Conservation (phyloP, 1,284 basidiomycete genomes). For the Phellopilus nigrolimitatus region DNA sequence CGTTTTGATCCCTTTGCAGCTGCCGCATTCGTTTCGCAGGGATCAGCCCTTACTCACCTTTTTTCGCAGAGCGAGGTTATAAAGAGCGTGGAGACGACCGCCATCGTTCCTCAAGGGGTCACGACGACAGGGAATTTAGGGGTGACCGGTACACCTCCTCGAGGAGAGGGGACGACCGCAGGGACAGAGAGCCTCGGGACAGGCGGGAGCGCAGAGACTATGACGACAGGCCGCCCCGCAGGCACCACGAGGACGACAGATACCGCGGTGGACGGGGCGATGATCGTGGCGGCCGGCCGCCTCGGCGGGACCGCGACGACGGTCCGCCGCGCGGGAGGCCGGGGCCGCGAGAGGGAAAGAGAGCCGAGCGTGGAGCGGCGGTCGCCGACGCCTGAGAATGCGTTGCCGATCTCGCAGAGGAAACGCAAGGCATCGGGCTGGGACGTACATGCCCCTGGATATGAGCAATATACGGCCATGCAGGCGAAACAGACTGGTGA, state of each 20-base stretch:
- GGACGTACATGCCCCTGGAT: slow-evolving; percentile 94
- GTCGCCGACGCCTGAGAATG: slow-evolving; percentile 88
- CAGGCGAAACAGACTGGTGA: slow-evolving; percentile 95
- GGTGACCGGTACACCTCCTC: slow-evolving; percentile 24
- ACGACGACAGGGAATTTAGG: slow-evolving; percentile 24
- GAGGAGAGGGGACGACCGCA: slow-evolving; percentile 10
- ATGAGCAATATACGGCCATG: slow-evolving; percentile 90
- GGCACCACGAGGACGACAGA: slow-evolving; percentile 40
- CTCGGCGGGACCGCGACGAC: slow-evolving; percentile 37
- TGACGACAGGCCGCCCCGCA: slow-evolving; percentile 38
- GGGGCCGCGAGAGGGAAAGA: slow-evolving; percentile 36
- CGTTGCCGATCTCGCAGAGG: slow-evolving; percentile 79
- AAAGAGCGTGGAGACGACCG: slow-evolving; percentile 22
- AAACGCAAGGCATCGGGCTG: slow-evolving; percentile 87
- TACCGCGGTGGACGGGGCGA: slow-evolving; percentile 49
- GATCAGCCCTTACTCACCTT: slow-evolving; percentile 19
- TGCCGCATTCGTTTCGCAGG: slow-evolving; percentile 6
- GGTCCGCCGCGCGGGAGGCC: slow-evolving; percentile 31
- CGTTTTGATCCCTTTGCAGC: slow-evolving; percentile 17
- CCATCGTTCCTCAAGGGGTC: slow-evolving; percentile 23
- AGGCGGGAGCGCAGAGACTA: slow-evolving; percentile 23
- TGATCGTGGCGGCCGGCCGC: slow-evolving; percentile 31
- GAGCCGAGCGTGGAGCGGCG: slow-evolving; percentile 61
- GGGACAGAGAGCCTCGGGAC: slow-evolving; percentile 17
- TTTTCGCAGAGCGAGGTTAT: slow-evolving; percentile 22